phyloP scores from a whole-genome alignment of 1,284 basidiomycete species.

The Fistulina hepatica region DNA sequence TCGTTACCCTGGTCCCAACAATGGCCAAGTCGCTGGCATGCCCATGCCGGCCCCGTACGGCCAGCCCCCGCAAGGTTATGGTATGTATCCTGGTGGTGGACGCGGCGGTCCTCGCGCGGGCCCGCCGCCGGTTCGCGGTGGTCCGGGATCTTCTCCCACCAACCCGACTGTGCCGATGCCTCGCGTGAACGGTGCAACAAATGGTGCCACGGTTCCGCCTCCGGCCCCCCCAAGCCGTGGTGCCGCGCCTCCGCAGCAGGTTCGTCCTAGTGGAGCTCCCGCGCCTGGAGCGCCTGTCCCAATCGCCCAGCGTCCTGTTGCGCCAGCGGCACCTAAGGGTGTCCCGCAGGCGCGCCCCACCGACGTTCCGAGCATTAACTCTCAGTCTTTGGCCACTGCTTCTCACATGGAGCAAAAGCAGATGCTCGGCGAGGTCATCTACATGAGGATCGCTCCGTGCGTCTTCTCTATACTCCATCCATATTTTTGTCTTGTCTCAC shows the following conservation, averaged over 20 bases:
- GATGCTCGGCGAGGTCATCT: slow-evolving; percentile 89
- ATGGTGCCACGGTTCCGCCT: too few species aligned
- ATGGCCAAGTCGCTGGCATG: slow-evolving; percentile 68
- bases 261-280: slow-evolving; percentile 18
- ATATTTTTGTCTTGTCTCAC: slow-evolving; percentile 5
- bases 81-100: slow-evolving; percentile 54
- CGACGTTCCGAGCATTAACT: slow-evolving; percentile 35
- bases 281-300: slow-evolving; percentile 31
- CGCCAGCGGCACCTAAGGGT: slow-evolving; percentile 28
- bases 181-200: slow-evolving; percentile 42
- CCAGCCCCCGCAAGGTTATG: slow-evolving; percentile 51
- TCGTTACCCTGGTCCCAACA: slow-evolving; percentile 49
- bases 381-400: slow-evolving; percentile 58
- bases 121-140: slow-evolving; percentile 39
- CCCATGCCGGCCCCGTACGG: slow-evolving; percentile 62
- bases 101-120: slow-evolving; percentile 39
- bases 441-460: slow-evolving; percentile 76
- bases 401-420: slow-evolving; percentile 91
- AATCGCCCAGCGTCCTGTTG: slow-evolving; percentile 28
- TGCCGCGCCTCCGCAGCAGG: slow-evolving; percentile 32
- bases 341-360: slow-evolving; percentile 31
- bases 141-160: slow-evolving; percentile 52
- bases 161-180: slow-evolving; percentile 49
- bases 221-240: slow-evolving; percentile 41
- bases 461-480: slow-evolving; percentile 27